Percentiles rank a stretch among this genome's conserved stretches.
Evolutionary conservation across 441 rosid genomes (phyloP).

Genomic region (Jatropha multifida): DNA sequence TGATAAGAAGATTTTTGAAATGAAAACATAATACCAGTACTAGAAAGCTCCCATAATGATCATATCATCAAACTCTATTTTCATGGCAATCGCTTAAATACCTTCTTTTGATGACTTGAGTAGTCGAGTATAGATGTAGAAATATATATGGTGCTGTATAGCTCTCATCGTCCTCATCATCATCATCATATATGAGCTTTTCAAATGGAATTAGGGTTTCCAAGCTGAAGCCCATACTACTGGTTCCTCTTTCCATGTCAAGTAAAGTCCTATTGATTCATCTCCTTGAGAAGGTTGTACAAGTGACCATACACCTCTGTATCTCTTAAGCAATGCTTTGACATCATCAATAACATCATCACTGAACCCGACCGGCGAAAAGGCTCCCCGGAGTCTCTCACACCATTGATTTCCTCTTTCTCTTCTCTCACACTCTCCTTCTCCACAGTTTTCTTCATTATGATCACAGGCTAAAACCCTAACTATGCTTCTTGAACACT

Average conservation of each 20-base stretch:
- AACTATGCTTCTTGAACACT: conserved; percentile 66
- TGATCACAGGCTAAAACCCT: conserved; percentile 65
- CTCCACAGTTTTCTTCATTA: conserved; percentile 10
- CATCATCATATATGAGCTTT: neutral
- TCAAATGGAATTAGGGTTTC: conserved; percentile 54
- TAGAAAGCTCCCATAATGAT: neutral
- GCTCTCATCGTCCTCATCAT: neutral
- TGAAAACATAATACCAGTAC: neutral
- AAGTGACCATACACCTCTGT: conserved; percentile 55
- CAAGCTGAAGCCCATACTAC: conserved; percentile 76
- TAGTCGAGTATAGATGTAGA: neutral
- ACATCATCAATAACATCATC: conserved; percentile 75
- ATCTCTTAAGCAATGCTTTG: conserved; percentile 67
- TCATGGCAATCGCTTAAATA: conserved; percentile 3
- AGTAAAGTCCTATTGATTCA: conserved; percentile 43
- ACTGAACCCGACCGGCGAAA: conserved; percentile 45
- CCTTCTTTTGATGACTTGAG: neutral
- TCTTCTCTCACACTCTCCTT: conserved; percentile 53
- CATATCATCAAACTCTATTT: conserved; percentile 11
- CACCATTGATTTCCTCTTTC: conserved; percentile 67
- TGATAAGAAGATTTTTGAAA: neutral
- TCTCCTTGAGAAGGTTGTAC: conserved; percentile 41
- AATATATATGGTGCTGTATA: neutral
- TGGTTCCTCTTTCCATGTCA: conserved; percentile 70
- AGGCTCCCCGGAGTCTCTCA: conserved; percentile 38